Evolutionary conservation across 73 alveolate species (phyloP).

Genomic region (Effrenium voratum): DNA sequence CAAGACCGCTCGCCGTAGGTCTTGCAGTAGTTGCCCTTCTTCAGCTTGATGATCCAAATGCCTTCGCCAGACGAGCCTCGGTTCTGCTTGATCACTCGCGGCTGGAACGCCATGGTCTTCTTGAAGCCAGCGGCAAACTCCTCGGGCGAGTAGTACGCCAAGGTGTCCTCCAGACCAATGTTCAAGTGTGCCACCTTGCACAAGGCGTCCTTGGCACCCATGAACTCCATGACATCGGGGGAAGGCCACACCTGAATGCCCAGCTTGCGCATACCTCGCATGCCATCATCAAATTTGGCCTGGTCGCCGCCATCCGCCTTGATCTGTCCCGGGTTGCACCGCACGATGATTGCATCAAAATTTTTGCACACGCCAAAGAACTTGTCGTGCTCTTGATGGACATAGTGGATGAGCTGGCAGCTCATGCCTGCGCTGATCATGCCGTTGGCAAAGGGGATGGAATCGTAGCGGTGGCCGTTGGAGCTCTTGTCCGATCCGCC

Average conservation of each 20-base stretch:
- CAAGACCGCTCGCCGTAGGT: conserved; percentile 33
- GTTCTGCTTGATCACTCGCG: background rate
- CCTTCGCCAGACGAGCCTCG: background rate
- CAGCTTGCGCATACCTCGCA: background rate
- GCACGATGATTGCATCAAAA: conserved; percentile 5
- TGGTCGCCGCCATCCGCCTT: conserved; percentile 9
- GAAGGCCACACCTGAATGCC: conserved; percentile 49
- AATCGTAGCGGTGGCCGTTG: conserved; percentile 33
- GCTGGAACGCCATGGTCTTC: background rate
- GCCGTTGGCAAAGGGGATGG: no score
- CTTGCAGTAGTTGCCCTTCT: background rate
- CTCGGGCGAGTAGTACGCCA: background rate
- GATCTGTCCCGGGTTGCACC: conserved; percentile 31
- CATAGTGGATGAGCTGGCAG: no score
- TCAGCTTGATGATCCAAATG: background rate
- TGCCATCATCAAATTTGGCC: background rate
- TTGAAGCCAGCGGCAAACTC: background rate
- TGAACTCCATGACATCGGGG: conserved; percentile 7
- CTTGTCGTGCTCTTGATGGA: no score
- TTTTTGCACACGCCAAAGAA: background rate
- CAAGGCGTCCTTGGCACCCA: conserved; percentile 4
- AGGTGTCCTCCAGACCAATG: background rate
- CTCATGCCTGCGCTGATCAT: no score
- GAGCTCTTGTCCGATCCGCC: conserved; percentile 26
- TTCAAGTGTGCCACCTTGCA: background rate